Evolutionary conservation across 495 filamentous ascomycete species (phyloP).

Genomic region (Halenospora varia): DNA sequence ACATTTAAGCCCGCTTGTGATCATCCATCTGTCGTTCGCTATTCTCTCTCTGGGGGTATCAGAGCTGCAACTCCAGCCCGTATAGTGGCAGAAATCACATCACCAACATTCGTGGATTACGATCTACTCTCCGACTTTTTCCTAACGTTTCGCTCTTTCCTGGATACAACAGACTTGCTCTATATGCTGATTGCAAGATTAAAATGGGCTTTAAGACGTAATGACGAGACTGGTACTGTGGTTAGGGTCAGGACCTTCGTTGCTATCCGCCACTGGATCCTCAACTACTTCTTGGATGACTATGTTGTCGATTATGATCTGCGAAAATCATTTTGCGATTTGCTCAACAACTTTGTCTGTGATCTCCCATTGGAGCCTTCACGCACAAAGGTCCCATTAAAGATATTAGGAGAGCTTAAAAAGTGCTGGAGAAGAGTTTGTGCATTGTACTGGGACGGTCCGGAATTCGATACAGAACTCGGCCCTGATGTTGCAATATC

Average conservation of each 20-base stretch:
- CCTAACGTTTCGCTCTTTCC: slow-evolving; percentile 84
- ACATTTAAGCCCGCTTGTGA: slow-evolving; percentile 68
- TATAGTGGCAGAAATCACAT: slow-evolving; percentile 96
- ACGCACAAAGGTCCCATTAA: slow-evolving; percentile 71
- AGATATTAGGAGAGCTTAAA: slow-evolving; percentile 90
- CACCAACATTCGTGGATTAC: slow-evolving; percentile 93
- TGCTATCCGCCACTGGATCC: slow-evolving; percentile 93
- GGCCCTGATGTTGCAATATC: slow-evolving; percentile 64
- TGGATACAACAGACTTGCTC: slow-evolving; percentile 70
- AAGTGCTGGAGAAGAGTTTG: slow-evolving; percentile 96
- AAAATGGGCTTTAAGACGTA: slow-evolving; percentile 77
- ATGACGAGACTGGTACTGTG: slow-evolving; percentile 82
- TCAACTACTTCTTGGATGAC: slow-evolving; percentile 97
- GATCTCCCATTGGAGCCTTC: slow-evolving; percentile 39
- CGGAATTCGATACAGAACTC: slow-evolving; percentile 52
- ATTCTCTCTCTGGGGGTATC: slow-evolving; percentile 70
- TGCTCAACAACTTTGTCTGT: slow-evolving; percentile 72
- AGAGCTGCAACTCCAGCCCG: slow-evolving; percentile 86
- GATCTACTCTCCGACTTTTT: slow-evolving; percentile 98
- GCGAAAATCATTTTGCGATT: slow-evolving; percentile 73
- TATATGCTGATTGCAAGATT: slow-evolving; percentile 80
- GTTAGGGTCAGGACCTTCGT: slow-evolving; percentile 95
- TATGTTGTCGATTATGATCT: slow-evolving; percentile 82
- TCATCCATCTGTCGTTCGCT: slow-evolving; percentile 79
- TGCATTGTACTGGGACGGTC: slow-evolving; percentile 78